Conservation (phyloP, 805 yeast species). For the Metschnikowia drakensbergensis region DNA sequence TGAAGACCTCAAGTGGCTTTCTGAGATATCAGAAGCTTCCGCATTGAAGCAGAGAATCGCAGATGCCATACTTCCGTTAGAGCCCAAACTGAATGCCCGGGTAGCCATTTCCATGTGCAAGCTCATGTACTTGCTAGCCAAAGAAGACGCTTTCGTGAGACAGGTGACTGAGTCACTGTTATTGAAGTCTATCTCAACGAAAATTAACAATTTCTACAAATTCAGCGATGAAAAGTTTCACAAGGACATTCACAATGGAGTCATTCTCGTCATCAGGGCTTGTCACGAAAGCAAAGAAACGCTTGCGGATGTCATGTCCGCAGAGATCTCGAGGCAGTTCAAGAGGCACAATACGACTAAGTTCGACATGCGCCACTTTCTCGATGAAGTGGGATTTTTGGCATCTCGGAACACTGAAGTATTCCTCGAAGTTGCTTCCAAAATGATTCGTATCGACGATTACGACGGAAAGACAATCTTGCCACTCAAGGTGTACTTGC, state of each 20-base stretch:
- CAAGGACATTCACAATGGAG: slow-evolving; percentile 21
- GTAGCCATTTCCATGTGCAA: slow-evolving; percentile 43
- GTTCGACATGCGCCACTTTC: slow-evolving; percentile 30
- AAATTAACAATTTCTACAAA: slow-evolving; percentile 31
- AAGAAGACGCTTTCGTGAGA: slow-evolving; percentile 37
- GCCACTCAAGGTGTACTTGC: slow-evolving; percentile 22
- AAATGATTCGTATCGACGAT: slow-evolving; percentile 40
- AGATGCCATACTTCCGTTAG: slow-evolving; percentile 38
- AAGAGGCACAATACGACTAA: slow-evolving; percentile 5
- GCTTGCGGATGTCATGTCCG: slow-evolving; percentile 45
- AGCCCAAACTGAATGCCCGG: slow-evolving; percentile 14
- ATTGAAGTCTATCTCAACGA: slow-evolving; percentile 44
- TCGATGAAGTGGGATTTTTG: slow-evolving; percentile 50
- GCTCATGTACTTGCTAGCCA: slow-evolving; percentile 51
- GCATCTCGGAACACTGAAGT: slow-evolving; percentile 47
- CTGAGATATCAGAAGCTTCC: slow-evolving; percentile 17
- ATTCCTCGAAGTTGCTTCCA: slow-evolving; percentile 44
- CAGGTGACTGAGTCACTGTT: slow-evolving; percentile 46
- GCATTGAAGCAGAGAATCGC: slow-evolving; percentile 35
- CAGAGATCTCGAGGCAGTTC: slow-evolving; percentile 45
- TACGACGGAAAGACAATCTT: slow-evolving; percentile 34
- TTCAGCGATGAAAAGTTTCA: slow-evolving; percentile 17
- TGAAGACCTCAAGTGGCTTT: slow-evolving; percentile 9
- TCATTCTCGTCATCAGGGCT: slow-evolving; percentile 57
- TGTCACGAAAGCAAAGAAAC: slow-evolving; percentile 61